Evolutionary conservation across 2,329 filamentous ascomycete species (phyloP), one percentile per base, ranked within the genome.

Genomic region (Polytolypa hystricis): DNA sequence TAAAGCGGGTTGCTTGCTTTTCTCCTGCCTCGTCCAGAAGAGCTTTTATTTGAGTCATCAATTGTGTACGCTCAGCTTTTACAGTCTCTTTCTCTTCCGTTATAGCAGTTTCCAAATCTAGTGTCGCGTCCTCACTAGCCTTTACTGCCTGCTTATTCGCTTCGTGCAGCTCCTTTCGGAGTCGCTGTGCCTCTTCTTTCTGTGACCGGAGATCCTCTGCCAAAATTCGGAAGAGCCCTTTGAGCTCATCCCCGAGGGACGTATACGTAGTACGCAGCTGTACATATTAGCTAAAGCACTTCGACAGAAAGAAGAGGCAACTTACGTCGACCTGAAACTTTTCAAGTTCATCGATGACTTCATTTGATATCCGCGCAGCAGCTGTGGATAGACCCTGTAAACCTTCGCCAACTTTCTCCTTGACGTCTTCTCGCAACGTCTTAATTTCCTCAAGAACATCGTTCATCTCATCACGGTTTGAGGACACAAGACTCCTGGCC

Each of bases 381-480:
- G 87, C 85, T 8, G 73, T 73, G 2, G 86, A 86, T 15, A 96
- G 76, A 17, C 84, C 79, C 50, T 84, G 79, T 29, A 96, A 67
- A 6, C 87, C 89, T 52, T 86, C 79, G 2, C 84, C 84, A 32
- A 96, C 84, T 43, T 81, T 81, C 33, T 74, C 69, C 65, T 95
- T 95, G 35, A 96, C 84, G 36, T 84, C 79, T 55, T 94, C 83
- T 15, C 89, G 77, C 16, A 96, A 70, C n/a, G 74, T 77, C 55
- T 87, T 87, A 56, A 96, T 94, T 55, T 93, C 89, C 50, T 91
- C 84, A 7, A 98, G 69, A 2, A 94, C 80, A n/a, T 74, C 68
- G 49, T 95, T 87, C 83, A 95, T 86, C 39, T 87, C 81, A 32
- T 87, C 77, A 50, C 81, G 84, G 2, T 85, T 81, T 43, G 50